Evolutionary conservation across 139 green algal species (phyloP).

Genomic region (Helicosporidium sp.): DNA sequence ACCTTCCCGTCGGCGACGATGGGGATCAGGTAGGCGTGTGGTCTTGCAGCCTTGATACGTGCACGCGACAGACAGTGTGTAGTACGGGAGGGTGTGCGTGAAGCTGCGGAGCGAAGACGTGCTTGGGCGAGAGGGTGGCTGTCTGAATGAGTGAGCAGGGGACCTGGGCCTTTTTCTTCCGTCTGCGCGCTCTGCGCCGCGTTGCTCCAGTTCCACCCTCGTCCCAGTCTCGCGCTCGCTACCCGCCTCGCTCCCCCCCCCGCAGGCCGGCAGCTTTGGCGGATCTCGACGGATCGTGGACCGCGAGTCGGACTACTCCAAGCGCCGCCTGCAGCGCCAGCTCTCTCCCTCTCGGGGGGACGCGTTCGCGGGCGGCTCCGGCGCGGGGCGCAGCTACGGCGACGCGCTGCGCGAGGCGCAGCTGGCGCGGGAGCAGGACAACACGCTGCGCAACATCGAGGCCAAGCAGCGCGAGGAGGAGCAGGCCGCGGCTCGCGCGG

Average conservation of each 20-base stretch:
- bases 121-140: no score
- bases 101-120: no score
- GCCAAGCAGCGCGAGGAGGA: slow-evolving; percentile 41
- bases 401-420: slow-evolving; percentile 70
- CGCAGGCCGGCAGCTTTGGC: not conserved
- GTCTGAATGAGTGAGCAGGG: no score
- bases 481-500: slow-evolving; percentile 9
- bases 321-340: slow-evolving; percentile 51
- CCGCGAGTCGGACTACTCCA: slow-evolving; percentile 75
- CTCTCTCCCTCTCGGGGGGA: slow-evolving; percentile 79
- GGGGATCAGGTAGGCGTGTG: slow-evolving; percentile 15
- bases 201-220: no score
- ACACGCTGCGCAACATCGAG: slow-evolving; percentile 78
- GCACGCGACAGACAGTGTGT: no score
- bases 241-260: no score
- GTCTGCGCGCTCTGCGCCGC: no score
- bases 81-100: no score
- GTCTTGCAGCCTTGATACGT: no score
- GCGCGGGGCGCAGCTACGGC: slow-evolving; percentile 59
- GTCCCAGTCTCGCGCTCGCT: no score
- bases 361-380: slow-evolving; percentile 68
- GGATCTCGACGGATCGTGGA: slow-evolving; percentile 47
- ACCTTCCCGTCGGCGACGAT: slow-evolving; percentile 36
- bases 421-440: slow-evolving; percentile 66
- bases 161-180: no score